Base-by-base conservation (phyloP, 371 early-diverging fungal genomes). In the Syncephalastrum contaminatum region DNA sequence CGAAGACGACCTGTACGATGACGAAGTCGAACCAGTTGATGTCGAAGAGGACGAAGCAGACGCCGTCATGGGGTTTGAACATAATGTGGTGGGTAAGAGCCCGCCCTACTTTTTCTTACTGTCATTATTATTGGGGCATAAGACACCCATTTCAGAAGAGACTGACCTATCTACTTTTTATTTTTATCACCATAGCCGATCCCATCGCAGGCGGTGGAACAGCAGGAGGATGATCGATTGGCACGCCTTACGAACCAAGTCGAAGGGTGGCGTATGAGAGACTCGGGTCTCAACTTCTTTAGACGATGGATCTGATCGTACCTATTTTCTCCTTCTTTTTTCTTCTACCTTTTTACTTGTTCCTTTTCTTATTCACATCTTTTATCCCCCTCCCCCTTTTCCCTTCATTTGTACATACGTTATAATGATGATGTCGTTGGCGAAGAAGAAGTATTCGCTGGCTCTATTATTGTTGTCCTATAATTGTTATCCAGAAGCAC, bases 261-360 rank as follows among this genome's bases (percentile, higher is more conserved):
- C 43, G 67, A 63, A 53, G 54, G 57, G 16, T 63, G 59, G 57
- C 59, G 58, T 39, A 50, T 67, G 51, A 22, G 56, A 50, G 67
- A 67, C 42, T 67, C 67, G 12, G 47, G 70, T 14, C 47, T 71
- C n/a, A 69, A 71, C 59, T 58, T 71, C 24, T 66, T 75, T 36
- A 65, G 69, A 45, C 64, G 75, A 15, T 71, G 70, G 57, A 66
- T 73, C 41, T 72, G 54, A 66, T 54, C 12, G 36, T 39, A 36
- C 18, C 21, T 24, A 16, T 40, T 20, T 36, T 20, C 41, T 21
- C 43, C n/a, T 24, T 43, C 41, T 7, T 21, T 22, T 14, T 50
- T 30, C 48, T 18, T 48, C n/a, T 45, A 21, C 20, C 22, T 27
- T 55, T 12, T 6, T 47, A 16, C 18, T 16, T 50, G 40, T 39